A percentile compares a stretch with the other conserved stretches of the same genome.
Evolutionary conservation across 331 rosid species (phyloP).

Genomic region (Dryas integrifolia): DNA sequence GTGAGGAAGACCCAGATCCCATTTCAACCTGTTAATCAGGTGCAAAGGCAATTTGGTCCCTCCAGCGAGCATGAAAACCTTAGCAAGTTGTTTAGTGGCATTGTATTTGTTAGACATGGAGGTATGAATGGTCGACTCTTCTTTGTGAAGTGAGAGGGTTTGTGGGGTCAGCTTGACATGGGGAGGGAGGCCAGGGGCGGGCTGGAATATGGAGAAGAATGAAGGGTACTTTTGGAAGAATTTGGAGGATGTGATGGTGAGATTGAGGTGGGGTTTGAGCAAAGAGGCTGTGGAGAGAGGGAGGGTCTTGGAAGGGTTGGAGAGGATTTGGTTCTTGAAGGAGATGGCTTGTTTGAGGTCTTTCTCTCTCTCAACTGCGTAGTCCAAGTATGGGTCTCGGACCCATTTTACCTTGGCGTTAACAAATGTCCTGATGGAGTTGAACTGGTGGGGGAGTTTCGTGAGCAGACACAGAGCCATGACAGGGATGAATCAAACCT

Average conservation of each 20-base stretch:
- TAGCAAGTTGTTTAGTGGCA: conserved; percentile 52
- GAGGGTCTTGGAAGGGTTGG: conserved; percentile 49
- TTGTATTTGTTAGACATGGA: conserved; percentile 43
- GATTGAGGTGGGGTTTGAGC: conserved; percentile 47
- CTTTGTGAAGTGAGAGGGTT: conserved; percentile 53
- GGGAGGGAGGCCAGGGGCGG: conserved; percentile 49
- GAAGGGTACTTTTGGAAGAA: conserved; percentile 48
- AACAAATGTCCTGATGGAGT: conserved; percentile 45
- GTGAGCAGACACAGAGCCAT: conserved; percentile 8
- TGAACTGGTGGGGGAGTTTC: conserved; percentile 43
- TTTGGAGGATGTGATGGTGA: conserved; percentile 49
- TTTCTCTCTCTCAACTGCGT: conserved; percentile 65
- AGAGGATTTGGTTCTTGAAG: conserved; percentile 60
- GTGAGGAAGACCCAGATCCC: conserved; percentile 89
- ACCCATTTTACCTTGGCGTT: conserved; percentile 76
- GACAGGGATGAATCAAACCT: background rate
- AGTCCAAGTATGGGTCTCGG: conserved; percentile 71
- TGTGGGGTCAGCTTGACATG: conserved; percentile 56
- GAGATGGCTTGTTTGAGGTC: conserved; percentile 58
- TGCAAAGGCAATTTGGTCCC: conserved; percentile 52
- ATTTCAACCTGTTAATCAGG: conserved; percentile 62
- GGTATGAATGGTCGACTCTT: conserved; percentile 52
- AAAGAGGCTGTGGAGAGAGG: conserved; percentile 61
- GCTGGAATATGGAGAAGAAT: conserved; percentile 57
- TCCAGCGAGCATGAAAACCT: conserved; percentile 75